Conservation (phyloP, 352 stramenopile species). For the Phytopythium mirpurense region DNA sequence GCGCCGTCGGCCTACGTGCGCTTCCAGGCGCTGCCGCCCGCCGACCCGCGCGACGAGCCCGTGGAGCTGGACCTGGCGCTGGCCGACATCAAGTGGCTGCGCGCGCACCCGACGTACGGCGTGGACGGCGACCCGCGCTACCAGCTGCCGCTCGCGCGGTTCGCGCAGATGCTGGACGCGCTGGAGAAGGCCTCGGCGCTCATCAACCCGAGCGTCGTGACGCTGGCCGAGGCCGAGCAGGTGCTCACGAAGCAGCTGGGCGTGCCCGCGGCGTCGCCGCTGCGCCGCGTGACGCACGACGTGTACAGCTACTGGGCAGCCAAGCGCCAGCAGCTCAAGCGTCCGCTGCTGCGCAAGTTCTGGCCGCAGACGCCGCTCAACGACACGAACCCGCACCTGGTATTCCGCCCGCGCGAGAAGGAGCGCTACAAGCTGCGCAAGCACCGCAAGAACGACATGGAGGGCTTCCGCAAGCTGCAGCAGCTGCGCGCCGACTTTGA, state of each 20-base stretch:
- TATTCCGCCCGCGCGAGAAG: conserved; percentile 98
- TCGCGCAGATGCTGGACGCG: conserved; percentile 84
- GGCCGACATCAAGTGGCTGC: conserved; percentile 86
- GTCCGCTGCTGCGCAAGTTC: conserved; percentile 92
- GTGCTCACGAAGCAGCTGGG: conserved; percentile 60
- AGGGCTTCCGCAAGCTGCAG: conserved; percentile 93
- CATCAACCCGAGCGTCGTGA: conserved; percentile 76
- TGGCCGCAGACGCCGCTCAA: conserved; percentile 95
- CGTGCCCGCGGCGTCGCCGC: conserved; percentile 53
- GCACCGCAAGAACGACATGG: conserved; percentile 95
- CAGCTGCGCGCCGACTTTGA: conserved; percentile 93
- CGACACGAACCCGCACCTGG: conserved; percentile 97
- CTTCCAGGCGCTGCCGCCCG: conserved; percentile 59
- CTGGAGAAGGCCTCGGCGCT: conserved; percentile 80
- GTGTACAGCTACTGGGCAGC: conserved; percentile 96
- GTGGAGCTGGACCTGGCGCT: conserved; percentile 77
- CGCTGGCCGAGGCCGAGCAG: conserved; percentile 64
- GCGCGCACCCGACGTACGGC: conserved; percentile 77
- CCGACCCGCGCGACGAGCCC: conserved; percentile 33
- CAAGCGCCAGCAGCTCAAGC: conserved; percentile 90
- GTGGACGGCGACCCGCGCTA: conserved; percentile 74
- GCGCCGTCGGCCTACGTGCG: conserved; percentile 77
- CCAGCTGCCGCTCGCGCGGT: conserved; percentile 54
- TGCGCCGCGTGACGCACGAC: conserved; percentile 71
- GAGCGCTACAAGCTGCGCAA: conserved; percentile 96